Conservation (phyloP, 768 basidiomycete species). For the Hebeloma cylindrosporum region DNA sequence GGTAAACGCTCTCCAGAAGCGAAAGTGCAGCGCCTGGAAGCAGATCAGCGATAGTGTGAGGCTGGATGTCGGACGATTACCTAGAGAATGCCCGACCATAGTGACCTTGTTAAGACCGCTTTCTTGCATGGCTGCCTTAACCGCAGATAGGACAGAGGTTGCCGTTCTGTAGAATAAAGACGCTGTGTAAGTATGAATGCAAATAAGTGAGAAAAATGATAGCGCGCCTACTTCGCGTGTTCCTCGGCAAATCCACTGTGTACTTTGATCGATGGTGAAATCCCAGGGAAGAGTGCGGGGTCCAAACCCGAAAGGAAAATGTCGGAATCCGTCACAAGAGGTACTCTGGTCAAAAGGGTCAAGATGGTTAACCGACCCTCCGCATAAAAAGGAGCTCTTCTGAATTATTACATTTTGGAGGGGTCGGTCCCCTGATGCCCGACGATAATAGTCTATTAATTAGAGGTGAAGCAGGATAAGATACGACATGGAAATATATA, state of each 20-base stretch:
- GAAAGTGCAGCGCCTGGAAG: constrained; percentile 36
- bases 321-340: constrained; percentile 40
- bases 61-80: no score
- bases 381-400: background rate
- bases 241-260: constrained; percentile 46
- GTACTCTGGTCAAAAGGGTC: constrained; percentile 24
- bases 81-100: constrained; percentile 46
- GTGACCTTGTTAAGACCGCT: constrained; percentile 36
- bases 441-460: constrained; percentile 34
- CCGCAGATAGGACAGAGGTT: constrained; percentile 37
- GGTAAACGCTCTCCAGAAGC: constrained; percentile 51
- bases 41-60: constrained; percentile 9
- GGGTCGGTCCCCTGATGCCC: constrained; percentile 37
- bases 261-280: constrained; percentile 37
- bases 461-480: background rate
- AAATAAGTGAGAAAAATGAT: background rate
- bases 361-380: background rate
- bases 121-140: constrained; percentile 33
- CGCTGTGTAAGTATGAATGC: constrained; percentile 2
- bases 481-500: background rate
- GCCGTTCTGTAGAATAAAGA: constrained; percentile 36
- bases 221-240: constrained; percentile 37
- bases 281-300: constrained; percentile 43
- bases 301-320: constrained; percentile 33
- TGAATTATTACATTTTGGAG: constrained; percentile 32